phyloP scores from a whole-genome alignment of 257 asterid genomes.

The Solanum medicagineum region DNA sequence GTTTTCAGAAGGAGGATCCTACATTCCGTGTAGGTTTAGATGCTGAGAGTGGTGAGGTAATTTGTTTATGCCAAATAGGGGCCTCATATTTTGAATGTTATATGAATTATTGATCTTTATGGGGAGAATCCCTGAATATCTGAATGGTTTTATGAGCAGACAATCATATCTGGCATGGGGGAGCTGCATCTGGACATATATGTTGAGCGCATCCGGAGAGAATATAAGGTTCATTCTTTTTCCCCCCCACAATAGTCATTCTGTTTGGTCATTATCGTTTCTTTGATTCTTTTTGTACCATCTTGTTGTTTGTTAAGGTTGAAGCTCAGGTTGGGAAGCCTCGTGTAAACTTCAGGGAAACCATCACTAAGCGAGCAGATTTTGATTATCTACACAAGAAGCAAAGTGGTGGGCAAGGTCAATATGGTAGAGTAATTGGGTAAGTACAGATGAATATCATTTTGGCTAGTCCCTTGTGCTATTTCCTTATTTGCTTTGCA shows the following conservation, averaged over 20 bases:
- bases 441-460: slow-evolving; percentile 15
- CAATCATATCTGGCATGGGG: slow-evolving; percentile 99
- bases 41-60: slow-evolving; percentile 91
- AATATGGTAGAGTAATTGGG: slow-evolving; percentile 96
- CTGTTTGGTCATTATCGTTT: not conserved
- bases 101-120: not conserved
- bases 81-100: not conserved
- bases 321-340: slow-evolving; percentile 96
- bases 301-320: slow-evolving; percentile 42
- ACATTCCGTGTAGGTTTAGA: slow-evolving; percentile 97
- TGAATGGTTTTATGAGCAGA: slow-evolving; percentile 44
- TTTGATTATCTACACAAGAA: slow-evolving; percentile 96
- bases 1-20: slow-evolving; percentile 96
- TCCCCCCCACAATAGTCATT: not conserved
- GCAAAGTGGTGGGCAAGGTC: slow-evolving; percentile 99
- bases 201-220: slow-evolving; percentile 96
- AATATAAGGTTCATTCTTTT: slow-evolving; percentile 59
- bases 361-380: slow-evolving; percentile 84
- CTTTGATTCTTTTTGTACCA: not conserved
- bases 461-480: not conserved
- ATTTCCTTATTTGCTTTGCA: not conserved
- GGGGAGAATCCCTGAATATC: not conserved
- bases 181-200: slow-evolving; percentile 94
- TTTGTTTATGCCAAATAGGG: not conserved
- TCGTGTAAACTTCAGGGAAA: slow-evolving; percentile 97